Percentiles rank a stretch among this genome's conserved stretches.
Conservation (phyloP, 768 basidiomycete species). For the Phylloporus sp. region DNA sequence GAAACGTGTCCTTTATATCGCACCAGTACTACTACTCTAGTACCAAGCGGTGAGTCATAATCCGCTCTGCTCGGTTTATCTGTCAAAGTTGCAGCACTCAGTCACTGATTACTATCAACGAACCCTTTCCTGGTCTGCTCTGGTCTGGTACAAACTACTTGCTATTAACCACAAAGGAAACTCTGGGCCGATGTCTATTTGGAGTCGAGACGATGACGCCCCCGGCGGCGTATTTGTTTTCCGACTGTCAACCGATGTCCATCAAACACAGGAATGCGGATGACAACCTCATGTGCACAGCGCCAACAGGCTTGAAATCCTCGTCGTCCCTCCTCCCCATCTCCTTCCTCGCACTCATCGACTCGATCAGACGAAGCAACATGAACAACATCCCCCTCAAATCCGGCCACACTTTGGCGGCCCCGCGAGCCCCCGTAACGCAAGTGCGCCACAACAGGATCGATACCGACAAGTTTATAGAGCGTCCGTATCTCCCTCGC, state of each 20-base stretch:
- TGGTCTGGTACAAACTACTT: too few relatives aligned
- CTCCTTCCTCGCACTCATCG: constrained; percentile 19
- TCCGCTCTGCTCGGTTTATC: too few relatives aligned
- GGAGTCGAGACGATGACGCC: too few relatives aligned
- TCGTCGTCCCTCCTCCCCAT: constrained; percentile 12
- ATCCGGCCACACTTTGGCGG: constrained; percentile 15
- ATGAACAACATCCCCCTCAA: constrained; percentile 19
- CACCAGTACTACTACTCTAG: too few relatives aligned
- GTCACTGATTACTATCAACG: too few relatives aligned
- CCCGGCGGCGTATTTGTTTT: constrained; percentile 14
- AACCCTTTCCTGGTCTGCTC: too few relatives aligned
- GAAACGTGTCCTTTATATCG: too few relatives aligned
- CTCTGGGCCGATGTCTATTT: too few relatives aligned
- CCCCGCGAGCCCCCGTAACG: constrained; percentile 21
- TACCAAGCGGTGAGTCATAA: too few relatives aligned
- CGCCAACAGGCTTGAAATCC: constrained; percentile 6
- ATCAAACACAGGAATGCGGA: constrained; percentile 7
- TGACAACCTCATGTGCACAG: constrained; percentile 13
- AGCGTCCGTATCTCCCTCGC: constrained; percentile 27
- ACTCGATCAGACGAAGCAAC: constrained; percentile 15
- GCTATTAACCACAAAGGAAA: too few relatives aligned
- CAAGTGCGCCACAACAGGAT: constrained; percentile 14
- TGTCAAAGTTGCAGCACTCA: too few relatives aligned
- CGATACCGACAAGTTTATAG: constrained; percentile 26
- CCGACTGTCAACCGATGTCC: constrained; percentile 2